Evolutionary conservation across 225 moss, liverwort and hornwort genomes (phyloP).

Genomic region (Bryum argenteum): DNA sequence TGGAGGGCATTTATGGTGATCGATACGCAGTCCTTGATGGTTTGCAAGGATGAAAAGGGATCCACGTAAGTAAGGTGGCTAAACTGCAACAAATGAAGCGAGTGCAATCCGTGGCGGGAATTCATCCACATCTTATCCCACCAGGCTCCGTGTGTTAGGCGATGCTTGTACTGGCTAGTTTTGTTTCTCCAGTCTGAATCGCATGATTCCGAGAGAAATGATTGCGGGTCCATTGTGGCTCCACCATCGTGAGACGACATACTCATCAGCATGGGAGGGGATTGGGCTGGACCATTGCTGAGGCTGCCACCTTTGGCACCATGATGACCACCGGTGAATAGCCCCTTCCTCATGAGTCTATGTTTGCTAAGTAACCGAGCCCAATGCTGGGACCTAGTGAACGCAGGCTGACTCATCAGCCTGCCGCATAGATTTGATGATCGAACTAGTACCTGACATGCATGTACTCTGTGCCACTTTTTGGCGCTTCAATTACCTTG

Average conservation of each 20-base stretch:
- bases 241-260: slow-evolving; percentile 20
- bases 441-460: slow-evolving; percentile 38
- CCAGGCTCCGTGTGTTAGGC: slow-evolving; percentile 1
- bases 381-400: not conserved
- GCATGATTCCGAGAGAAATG: slow-evolving; percentile 19
- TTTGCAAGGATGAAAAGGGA: slow-evolving; percentile 22
- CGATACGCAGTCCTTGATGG: slow-evolving; percentile 15
- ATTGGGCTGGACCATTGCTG: slow-evolving; percentile 28
- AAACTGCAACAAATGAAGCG: not conserved
- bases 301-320: slow-evolving; percentile 24
- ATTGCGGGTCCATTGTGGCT: slow-evolving; percentile 24
- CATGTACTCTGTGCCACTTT: slow-evolving; percentile 34
- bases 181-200: slow-evolving; percentile 20
- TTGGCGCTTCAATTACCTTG: slow-evolving; percentile 20
- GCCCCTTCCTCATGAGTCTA: not conserved
- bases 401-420: slow-evolving; percentile 21
- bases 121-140: slow-evolving; percentile 30
- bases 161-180: slow-evolving; percentile 12
- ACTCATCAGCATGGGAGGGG: slow-evolving; percentile 30
- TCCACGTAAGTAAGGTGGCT: slow-evolving; percentile 29
- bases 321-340: slow-evolving; percentile 20
- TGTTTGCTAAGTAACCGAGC: not conserved
- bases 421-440: slow-evolving; percentile 41
- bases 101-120: not conserved
- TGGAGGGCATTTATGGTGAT: slow-evolving; percentile 7